phyloP scores from a whole-genome alignment of 2,329 filamentous ascomycete genomes.

The Hypoxylon sp. region DNA sequence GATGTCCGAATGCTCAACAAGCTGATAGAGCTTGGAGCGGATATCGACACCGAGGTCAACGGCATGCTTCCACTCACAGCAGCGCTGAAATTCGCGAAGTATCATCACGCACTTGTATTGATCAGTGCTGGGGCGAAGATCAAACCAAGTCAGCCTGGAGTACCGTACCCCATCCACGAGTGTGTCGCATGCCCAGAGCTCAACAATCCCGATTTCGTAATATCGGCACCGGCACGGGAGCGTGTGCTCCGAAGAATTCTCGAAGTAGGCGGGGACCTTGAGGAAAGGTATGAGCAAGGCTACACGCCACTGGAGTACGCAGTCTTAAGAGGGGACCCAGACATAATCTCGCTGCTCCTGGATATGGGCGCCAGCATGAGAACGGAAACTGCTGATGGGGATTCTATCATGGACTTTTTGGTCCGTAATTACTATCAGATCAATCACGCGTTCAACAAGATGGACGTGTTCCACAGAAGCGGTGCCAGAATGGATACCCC shows the following conservation, averaged over 20 bases:
- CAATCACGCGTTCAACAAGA: not conserved
- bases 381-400: not conserved
- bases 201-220: not conserved
- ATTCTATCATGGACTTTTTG: not conserved
- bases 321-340: not conserved
- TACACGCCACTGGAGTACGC: slow-evolving; percentile 2
- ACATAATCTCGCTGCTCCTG: not conserved
- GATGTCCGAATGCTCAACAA: not conserved
- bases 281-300: not conserved
- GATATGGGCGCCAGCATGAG: not conserved
- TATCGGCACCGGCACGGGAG: not conserved
- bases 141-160: not conserved
- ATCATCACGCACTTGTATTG: not conserved
- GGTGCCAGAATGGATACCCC: slow-evolving; percentile 5
- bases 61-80: not conserved
- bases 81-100: not conserved
- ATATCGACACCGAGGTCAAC: not conserved
- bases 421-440: not conserved
- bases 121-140: slow-evolving; percentile 16
- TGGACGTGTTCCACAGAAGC: not conserved
- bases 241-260: not conserved
- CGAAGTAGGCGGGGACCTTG: slow-evolving; percentile 5
- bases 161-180: not conserved
- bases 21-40: slow-evolving; percentile 20
- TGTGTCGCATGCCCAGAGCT: not conserved